Evolutionary conservation across 805 yeast species (phyloP), one percentile per base, ranked within the genome.

Genomic region (Hanseniaspora guilliermondii): DNA sequence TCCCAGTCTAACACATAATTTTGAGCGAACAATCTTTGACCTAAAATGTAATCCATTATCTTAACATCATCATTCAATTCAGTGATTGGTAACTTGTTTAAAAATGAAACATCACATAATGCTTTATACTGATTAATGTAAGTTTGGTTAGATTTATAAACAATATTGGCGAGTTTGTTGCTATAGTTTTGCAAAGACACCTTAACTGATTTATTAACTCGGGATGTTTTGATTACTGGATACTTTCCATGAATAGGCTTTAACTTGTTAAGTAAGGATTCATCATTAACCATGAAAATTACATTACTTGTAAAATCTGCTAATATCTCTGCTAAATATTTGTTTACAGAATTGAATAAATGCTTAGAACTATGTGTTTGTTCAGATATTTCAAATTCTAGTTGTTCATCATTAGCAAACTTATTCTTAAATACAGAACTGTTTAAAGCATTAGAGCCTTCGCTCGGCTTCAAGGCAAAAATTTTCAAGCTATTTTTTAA

Each of bases 1-100:
- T 95, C 85, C 97, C 98, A 93, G 97, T 98, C 93, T 32, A 94
- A 70, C 6, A 91, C 83, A 40, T 85, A 77, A 57, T 80, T 78
- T 47, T 78, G 77, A 47, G 79, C 74, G 19, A 72, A 72, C 55
- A 93, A 73, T 50, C 81, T 74, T 61, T 98, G 74, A 0, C 97
- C 95, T 66, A 87, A 93, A 54, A 81, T 81, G 41, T 91, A 76
- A 66, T 93, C 99, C 56, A 91, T 84, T 16, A 48, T 39, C 19
- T 49, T 21, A 5, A 45, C 30, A 27, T 54, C 49, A 44, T 44
- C 36, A 6, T 27, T 30, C 19, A 49, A 22, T 14, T 44, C 45
- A 8, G 48, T 47, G 4, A 52, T 17, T 9, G 55, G 55, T 8
- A 52, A 21, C 14, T 37, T 52, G 19, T 52, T 52, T 27, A 44